Base-by-base conservation (phyloP, 2,329 filamentous ascomycete genomes). In the Aspergillus nomiae region DNA sequence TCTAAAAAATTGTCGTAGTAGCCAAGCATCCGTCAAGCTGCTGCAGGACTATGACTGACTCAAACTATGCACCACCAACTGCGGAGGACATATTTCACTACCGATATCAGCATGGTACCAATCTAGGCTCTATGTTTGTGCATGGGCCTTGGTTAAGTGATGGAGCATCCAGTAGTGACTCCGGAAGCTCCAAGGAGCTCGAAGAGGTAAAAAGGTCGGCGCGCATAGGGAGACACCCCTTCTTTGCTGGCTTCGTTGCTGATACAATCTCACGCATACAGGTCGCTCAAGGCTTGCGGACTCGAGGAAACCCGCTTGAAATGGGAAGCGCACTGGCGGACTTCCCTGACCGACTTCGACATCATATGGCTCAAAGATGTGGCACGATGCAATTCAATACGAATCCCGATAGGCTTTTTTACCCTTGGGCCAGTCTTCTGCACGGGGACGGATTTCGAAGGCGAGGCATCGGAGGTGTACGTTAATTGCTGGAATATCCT, bases 351-450 rank as follows among this genome's bases (percentile, higher is more conserved):
- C 11, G 82, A 86, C 54, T 73, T 75, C 0, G 85, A 87, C 67
- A 77, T 87, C 26, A 73, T 79, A 19, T 88, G 84, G 82, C 77
- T 89, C 28, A 77, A 76, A 7, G 79, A 82, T 19, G 75, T 80
- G 30, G 85, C 83, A 2, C 82, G 81, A 58, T 85, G 85, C 67
- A 88, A 84, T 4, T 84, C 84, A 19, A 81, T 89, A 48, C 81
- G 86, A n/a, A 72, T 89, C 21, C 86, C 86, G 0, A 84, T 89
- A 58, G 86, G 86, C 3, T 87, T 86, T 72, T 89, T 83, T 70
- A 84, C 83, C 4, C 79, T 88, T 6, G 85, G 84, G 0, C 78
- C 81, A 0, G 71, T 77, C 1, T 87, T 83, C 68, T 84, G 82
- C 63, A 68, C 75, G 12, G 77, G 78, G 2, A 87, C 85, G 1